Evolutionary conservation across 2,329 filamentous ascomycete genomes (phyloP), one percentile per base, ranked within the genome.

Genomic region (Monascus ruber): DNA sequence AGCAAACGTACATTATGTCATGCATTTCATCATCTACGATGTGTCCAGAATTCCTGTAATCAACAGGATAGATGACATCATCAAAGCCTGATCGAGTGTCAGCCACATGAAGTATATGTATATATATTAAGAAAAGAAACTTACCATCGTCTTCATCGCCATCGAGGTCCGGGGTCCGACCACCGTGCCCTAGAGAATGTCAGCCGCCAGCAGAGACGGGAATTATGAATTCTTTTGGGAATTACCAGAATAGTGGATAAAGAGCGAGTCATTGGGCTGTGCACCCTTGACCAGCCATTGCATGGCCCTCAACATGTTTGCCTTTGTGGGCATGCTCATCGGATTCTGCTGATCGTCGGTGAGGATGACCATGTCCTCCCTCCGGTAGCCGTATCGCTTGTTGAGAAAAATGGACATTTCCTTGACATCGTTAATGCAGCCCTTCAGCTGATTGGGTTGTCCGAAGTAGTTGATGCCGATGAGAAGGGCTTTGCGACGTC

Each of bases 231-330:
- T 17, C 17, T 17, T 17, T 17, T 17, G 17, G 17, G 35, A 53
- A 71, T 42, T 66, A 86, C 84, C 87, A 28, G 88, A 94, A 61
- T 94, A 96, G 66, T 96, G 89, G 64, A 95, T 91, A 65, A 96
- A 95, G 1, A 96, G 73, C 4, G 89, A 94, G 59, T 96, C 89
- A 58, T 95, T 93, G 1, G 87, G 84, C 42, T 77, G 76, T 5
- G 89, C 89, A 56, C 93, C 88, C 63, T 93, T 93, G 43, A 95
- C 87, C n/a, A 96, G 71, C 89, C 89, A 96, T 56, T 95, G 87
- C 89, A 96, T 96, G 24, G 89, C 89, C 37, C 89, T 76, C 11
- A 96, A 63, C 40, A 96, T 94, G 58, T 96, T 96, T 48, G 85
- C 81, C 62, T 95, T 95, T 5, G 85, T 94, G 1, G 89, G 89